These are phyloP conservation scores for Pelargonium australe DNA, from an alignment of 441 rosid genomes.

Conservation along the genomic window DNA sequence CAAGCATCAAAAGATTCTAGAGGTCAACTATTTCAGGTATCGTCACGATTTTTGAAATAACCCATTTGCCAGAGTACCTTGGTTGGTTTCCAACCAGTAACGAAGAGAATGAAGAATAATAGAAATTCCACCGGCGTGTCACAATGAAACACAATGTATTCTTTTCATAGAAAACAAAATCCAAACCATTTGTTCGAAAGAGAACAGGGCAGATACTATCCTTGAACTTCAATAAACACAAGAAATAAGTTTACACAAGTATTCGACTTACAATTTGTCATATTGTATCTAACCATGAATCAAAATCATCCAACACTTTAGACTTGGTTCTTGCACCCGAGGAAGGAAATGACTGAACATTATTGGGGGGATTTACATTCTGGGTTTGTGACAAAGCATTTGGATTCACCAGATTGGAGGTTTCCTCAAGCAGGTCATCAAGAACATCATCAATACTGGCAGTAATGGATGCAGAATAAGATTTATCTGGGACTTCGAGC, in stretches of 20 bases:
- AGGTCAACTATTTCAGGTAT: no score
- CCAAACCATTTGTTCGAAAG: background rate
- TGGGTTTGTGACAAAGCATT: constrained; percentile 10
- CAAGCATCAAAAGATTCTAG: no score
- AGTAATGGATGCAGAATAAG: constrained; percentile 19
- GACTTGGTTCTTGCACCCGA: constrained; percentile 35
- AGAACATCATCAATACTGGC: constrained; percentile 40
- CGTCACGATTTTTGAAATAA: no score
- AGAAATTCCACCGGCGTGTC: no score
- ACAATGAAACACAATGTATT: no score
- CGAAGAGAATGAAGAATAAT: no score
- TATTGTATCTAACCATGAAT: constrained; percentile 76
- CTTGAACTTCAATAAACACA: constrained; percentile 10
- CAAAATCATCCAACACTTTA: constrained; percentile 59
- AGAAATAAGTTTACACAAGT: constrained; percentile 10
- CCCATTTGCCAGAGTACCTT: no score
- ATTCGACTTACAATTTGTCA: constrained; percentile 20
- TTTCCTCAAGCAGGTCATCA: constrained; percentile 52
- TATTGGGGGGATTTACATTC: constrained; percentile 11
- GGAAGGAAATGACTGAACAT: constrained; percentile 21
- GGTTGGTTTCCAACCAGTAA: no score
- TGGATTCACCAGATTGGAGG: constrained; percentile 28
- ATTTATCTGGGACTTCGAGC: constrained; percentile 22
- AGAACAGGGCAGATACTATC: background rate
- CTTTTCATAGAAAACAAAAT: background rate